Conservation (phyloP, 1,139 yeast genomes). For the Saccharomyces hybrid region DNA sequence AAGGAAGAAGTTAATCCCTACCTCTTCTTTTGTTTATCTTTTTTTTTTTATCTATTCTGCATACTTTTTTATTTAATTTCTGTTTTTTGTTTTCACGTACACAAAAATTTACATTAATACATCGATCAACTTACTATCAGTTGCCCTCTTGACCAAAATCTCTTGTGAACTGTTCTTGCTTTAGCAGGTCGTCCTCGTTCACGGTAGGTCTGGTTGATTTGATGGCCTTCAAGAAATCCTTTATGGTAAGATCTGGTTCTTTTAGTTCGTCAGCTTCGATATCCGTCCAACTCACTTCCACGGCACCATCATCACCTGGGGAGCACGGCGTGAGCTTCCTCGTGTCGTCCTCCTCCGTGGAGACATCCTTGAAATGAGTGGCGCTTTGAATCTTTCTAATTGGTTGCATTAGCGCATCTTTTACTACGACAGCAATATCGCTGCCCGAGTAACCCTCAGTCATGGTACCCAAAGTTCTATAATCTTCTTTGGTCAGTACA, state of each 20-base stretch:
- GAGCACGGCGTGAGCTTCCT: conserved; percentile 80
- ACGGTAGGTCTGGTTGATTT: conserved; percentile 93
- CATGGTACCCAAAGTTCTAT: conserved; percentile 75
- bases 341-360: conserved; percentile 26
- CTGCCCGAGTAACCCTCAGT: conserved; percentile 98
- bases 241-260: conserved; percentile 84
- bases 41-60: conserved; percentile 4
- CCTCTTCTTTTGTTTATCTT: too few relatives aligned
- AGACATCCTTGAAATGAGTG: conserved; percentile 72
- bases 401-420: conserved; percentile 98
- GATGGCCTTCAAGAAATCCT: conserved; percentile 89
- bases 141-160: conserved; percentile 98
- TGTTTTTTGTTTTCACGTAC: background rate
- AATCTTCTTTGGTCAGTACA: conserved; percentile 65
- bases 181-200: conserved; percentile 69
- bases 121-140: conserved; percentile 26
- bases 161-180: conserved; percentile 80
- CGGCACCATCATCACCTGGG: conserved; percentile 85
- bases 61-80: background rate
- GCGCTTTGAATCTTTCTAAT: conserved; percentile 93
- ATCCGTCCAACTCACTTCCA: conserved; percentile 90
- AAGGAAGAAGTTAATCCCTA: too few relatives aligned
- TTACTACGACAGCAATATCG: conserved; percentile 92
- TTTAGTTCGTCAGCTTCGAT: conserved; percentile 79
- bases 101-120: background rate